Evolutionary conservation across 2,329 filamentous ascomycete species (phyloP), one percentile per base, ranked within the genome.

Genomic region (Plectosphaerella plurivora): DNA sequence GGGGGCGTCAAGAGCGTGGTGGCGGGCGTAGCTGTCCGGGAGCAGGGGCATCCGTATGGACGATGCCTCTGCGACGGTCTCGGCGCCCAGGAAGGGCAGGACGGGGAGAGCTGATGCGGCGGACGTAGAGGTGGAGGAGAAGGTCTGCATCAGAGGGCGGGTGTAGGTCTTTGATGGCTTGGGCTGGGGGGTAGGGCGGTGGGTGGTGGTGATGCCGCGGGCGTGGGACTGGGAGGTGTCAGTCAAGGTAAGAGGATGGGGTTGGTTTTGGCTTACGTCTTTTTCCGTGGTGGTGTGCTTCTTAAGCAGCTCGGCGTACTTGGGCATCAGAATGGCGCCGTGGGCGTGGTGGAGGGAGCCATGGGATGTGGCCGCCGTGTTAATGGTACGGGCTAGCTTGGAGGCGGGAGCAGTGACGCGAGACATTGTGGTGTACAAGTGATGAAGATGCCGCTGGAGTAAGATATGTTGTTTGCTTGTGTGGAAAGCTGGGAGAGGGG

Each of bases 81-180:
- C 61, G n/a, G 57, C 55, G 48, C 70, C 66, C 12, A 75, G 65
- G 53, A 70, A 65, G 24, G 82, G 82, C 52, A 86, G 73, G 55
- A 82, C 66, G 55, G 76, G 71, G 53, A 83, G 73, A 53, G 75
- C 69, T 45, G 62, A 63, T 42, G 64, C 51, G 52, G 67, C 61
- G 47, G 63, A 53, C 15, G 76, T 65, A 3, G 73, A 68, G 16
- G 76, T 73, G 20, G 75, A 74, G 60, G 73, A 71, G 72, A 86
- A 85, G 62, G 78, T 81, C 70, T 86, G 83, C 82, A 86, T 86
- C 52, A 86, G 69, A 41, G 81, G 82, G 61, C 56, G 60, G 68
- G 54, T 65, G 53, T 54, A 63, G 59, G 48, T 62, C 55, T 56
- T 65, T 65, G 55, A 75, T 68, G 55, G 48, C 37, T 55, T 47